Conservation (phyloP, 306 rosid genomes). For the Corylus heterophylla region DNA sequence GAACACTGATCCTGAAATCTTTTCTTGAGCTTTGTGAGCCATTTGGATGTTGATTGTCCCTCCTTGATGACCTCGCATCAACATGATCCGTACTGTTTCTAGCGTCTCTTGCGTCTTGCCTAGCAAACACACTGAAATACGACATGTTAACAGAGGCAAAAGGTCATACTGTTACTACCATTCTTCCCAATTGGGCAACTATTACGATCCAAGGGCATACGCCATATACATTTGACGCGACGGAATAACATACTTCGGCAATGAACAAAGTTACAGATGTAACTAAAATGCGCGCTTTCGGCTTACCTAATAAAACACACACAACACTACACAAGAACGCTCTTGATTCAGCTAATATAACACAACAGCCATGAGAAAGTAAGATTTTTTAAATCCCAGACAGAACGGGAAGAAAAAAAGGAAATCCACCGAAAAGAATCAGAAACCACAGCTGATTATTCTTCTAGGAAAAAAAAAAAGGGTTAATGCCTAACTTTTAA, state of each 20-base stretch:
- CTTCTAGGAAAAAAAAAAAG: neutral
- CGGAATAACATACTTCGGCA: neutral
- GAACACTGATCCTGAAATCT: constrained; percentile 40
- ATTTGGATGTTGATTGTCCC: constrained; percentile 28
- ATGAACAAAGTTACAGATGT: neutral
- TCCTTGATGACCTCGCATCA: constrained; percentile 39
- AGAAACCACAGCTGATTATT: neutral
- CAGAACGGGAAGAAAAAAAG: neutral
- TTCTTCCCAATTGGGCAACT: too few relatives aligned
- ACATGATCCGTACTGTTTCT: constrained; percentile 34
- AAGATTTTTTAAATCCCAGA: neutral
- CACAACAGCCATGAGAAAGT: neutral
- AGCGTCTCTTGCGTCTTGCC: constrained; percentile 30
- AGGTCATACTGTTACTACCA: neutral
- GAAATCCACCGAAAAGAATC: neutral
- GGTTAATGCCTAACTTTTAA: neutral
- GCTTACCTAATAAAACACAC: neutral
- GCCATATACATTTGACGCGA: neutral
- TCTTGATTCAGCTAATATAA: neutral
- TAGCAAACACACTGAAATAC: constrained; percentile 49
- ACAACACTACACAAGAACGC: neutral
- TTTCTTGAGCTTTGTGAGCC: constrained; percentile 19
- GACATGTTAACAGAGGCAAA: constrained; percentile 2
- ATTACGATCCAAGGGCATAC: neutral
- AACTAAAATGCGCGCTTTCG: neutral